Conservation (phyloP, 108 stramenopile genomes). For the Cyclotella distinguenda region DNA sequence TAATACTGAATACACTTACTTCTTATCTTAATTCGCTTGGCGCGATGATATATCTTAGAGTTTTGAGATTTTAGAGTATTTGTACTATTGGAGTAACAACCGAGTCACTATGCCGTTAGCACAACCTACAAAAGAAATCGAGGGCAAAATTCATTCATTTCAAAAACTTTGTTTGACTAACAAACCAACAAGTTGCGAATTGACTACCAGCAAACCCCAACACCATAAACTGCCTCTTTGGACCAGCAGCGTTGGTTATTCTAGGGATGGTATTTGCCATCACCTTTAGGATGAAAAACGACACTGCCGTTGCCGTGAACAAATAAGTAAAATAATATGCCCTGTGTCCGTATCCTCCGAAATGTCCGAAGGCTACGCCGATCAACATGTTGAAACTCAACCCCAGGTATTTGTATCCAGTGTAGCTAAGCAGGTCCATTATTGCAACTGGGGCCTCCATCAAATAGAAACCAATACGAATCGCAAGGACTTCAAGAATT, state of each 20-base stretch:
- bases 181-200: constrained; percentile 87
- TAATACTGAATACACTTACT: too few species aligned
- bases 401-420: constrained; percentile 92
- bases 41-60: too few species aligned
- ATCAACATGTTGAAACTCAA: constrained; percentile 77
- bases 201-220: constrained; percentile 85
- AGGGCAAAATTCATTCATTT: too few species aligned
- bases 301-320: constrained; percentile 78
- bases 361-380: constrained; percentile 62
- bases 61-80: too few species aligned
- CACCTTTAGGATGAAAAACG: constrained; percentile 87
- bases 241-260: constrained; percentile 62
- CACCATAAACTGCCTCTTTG: constrained; percentile 86
- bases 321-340: constrained; percentile 83
- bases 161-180: constrained; percentile 86
- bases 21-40: too few species aligned
- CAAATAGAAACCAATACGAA: constrained; percentile 89
- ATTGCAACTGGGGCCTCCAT: constrained; percentile 73
- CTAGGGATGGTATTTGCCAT: constrained; percentile 82
- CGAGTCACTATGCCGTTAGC: too few species aligned
- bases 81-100: too few species aligned
- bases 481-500: constrained; percentile 84
- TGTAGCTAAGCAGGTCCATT: constrained; percentile 77
- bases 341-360: constrained; percentile 60
- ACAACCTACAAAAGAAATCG: too few species aligned